Evolutionary conservation across 1,284 basidiomycete species (phyloP).

Genomic region (Fereydounia khargensis): DNA sequence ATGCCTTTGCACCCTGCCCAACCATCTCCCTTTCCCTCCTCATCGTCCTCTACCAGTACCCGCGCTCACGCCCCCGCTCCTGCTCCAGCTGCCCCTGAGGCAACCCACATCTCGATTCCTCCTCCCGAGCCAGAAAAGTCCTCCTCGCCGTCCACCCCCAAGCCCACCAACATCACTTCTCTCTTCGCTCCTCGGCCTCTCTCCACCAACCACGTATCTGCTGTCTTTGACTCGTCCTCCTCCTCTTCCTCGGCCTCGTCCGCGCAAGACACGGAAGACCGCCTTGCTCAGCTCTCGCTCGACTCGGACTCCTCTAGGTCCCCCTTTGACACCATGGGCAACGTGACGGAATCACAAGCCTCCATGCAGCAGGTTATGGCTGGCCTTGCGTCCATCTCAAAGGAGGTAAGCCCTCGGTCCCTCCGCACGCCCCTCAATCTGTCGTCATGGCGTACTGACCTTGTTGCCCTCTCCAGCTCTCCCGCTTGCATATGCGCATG

Average conservation of each 20-base stretch:
- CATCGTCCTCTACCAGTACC: neutral
- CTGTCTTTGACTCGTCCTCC: neutral
- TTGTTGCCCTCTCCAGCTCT: constrained; percentile 15
- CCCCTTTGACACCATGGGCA: constrained; percentile 12
- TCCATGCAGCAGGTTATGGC: constrained; percentile 41
- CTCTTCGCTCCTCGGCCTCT: neutral
- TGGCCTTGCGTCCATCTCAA: constrained; percentile 47
- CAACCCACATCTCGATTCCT: neutral
- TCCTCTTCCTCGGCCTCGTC: neutral
- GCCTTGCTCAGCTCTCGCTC: constrained; percentile 8
- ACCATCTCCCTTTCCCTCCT: too few relatives aligned
- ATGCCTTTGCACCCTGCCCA: too few relatives aligned
- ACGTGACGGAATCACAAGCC: constrained; percentile 11
- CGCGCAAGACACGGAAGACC: constrained; percentile 7
- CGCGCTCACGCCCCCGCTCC: neutral
- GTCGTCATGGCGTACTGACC: neutral
- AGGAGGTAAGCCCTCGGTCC: constrained; percentile 29
- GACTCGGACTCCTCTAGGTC: constrained; percentile 2
- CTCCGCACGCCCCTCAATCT: neutral
- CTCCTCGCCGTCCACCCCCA: neutral
- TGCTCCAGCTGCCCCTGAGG: neutral
- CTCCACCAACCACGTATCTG: neutral
- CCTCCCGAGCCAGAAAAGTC: neutral
- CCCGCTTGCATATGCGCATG: constrained; percentile 40
- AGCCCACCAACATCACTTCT: neutral